Evolutionary conservation across 768 basidiomycete species (phyloP), one percentile per base, ranked within the genome.

Genomic region (Panellus pusillus): DNA sequence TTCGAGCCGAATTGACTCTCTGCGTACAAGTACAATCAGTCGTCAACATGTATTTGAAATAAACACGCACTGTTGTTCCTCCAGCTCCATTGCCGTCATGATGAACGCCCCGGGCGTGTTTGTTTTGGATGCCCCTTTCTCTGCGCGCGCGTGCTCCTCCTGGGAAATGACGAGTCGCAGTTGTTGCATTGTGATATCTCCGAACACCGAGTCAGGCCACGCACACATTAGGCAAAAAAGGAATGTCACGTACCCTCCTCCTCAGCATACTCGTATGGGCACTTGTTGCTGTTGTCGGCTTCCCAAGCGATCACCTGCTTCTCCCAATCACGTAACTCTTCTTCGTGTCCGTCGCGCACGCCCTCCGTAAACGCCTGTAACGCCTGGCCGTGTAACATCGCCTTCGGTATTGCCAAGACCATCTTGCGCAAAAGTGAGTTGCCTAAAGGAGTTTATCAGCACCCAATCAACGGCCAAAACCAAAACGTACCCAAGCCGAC

Each of bases 321-420:
- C 38, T 63, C 58, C 62, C 62, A 63, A 18, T 54, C 32, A 9
- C 37, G 9, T 8, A 64, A n/a, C 17, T 53, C 53, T 3, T 52
- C 56, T 13, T 37, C 28, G 35, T 64, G 54, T 11, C 50, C 50
- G 15, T 53, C 47, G 6, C 31, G 19, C 14, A 62, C 19, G 13
- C 54, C 52, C n/a, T 60, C 61, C 7, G 58, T 57, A 32, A 63
- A 61, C 0, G 49, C 61, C 9, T 38, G 31, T 11, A 54, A 52
- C 5, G 52, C 58, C 11, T 47, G 42, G 14, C 41, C 43, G n/a
- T 61, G 61, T 1, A 60, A 28, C 2, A 57, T 51, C 18, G 63
- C 62, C 40, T 62, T 44, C 15, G 61, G 57, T 5, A 64, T 50
- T 2, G 58, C 55, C 15, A 59, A 20, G 2, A 31, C 44, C 27